Base-by-base conservation (phyloP, 2,329 filamentous ascomycete species). In the Akanthomyces dipterigenus region DNA sequence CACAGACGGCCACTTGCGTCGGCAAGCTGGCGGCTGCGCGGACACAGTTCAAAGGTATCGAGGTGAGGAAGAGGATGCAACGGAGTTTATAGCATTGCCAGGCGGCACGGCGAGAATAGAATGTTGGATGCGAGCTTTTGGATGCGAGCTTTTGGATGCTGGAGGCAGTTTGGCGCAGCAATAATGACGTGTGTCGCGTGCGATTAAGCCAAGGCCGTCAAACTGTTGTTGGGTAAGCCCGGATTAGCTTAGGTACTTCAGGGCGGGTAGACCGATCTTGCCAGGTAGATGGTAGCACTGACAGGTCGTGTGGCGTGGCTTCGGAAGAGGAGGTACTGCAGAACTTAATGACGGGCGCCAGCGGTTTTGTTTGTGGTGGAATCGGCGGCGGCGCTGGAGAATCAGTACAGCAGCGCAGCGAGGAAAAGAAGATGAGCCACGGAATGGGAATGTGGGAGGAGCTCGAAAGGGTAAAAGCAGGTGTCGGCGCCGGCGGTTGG, bases 141-240 rank as follows among this genome's bases (percentile, higher is more conserved):
- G 14, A 8, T 28, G 24, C 5, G 5, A n/a, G 50, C 3, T 28
- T n/a, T n/a, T 31, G 3, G 16, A 16, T 49, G 31, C 16, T 49
- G 45, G 34, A 28, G 36, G 48, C 20, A 22, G 45, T 43, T 22
- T 24, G 34, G 36, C 22, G 36, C 34, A 28, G 36, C 28, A 49
- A n/a, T n/a, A 20, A 46, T 42, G 43, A 48, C 20, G 54, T 56
- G 56, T 54, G 46, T 60, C 57, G 57, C 57, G 57, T 60, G 57
- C 57, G 34, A 51, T 49, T 31, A 31, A 51, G 34, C 9, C 45
- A 43, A 51, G 36, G 46, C 46, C n/a, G 46, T 60, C 31, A 26
- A 26, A 46, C 28, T 60, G 57, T 38, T 46, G 48, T 49, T 38
- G 45, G 50, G 49, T 40, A 28, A 38, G 48, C 3, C 31, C 31